phyloP scores from a whole-genome alignment of 2,329 filamentous ascomycete genomes.

The Penicillium decumbens region DNA sequence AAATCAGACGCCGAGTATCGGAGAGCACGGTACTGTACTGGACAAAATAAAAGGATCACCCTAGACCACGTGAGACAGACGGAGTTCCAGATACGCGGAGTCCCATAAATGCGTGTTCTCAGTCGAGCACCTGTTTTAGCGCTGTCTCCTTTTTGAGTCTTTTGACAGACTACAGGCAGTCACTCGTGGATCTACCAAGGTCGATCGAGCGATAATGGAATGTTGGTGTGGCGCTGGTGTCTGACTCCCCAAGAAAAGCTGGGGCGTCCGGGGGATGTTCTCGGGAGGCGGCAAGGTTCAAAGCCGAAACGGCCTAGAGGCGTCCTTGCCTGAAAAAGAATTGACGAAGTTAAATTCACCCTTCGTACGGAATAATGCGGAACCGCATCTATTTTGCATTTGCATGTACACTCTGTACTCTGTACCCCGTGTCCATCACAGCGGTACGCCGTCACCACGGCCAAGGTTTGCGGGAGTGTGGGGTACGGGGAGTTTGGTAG shows the following conservation, averaged over 20 bases:
- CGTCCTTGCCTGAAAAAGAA: neutral
- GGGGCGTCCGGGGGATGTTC: neutral
- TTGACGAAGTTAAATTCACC: neutral
- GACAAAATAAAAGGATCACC: neutral
- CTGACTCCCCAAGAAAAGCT: neutral
- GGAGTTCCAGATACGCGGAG: constrained; percentile 1
- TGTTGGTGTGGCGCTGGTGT: neutral
- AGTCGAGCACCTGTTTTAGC: neutral
- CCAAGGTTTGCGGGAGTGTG: constrained; percentile 11
- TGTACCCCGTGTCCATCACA: neutral
- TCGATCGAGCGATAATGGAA: neutral
- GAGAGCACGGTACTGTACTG: neutral
- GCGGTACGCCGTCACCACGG: neutral
- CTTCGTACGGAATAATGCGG: neutral
- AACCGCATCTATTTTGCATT: neutral
- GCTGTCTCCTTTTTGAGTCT: constrained; percentile 1
- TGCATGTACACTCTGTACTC: neutral
- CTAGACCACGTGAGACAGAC: neutral
- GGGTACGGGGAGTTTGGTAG: constrained; percentile 16
- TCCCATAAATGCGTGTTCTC: neutral
- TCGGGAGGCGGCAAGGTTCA: neutral
- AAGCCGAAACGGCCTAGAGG: neutral
- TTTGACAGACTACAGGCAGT: neutral
- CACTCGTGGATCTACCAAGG: neutral
- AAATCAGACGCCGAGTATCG: constrained; percentile 4